Conservation (phyloP, 1,139 yeast genomes). For the Candida glucosophila region DNA sequence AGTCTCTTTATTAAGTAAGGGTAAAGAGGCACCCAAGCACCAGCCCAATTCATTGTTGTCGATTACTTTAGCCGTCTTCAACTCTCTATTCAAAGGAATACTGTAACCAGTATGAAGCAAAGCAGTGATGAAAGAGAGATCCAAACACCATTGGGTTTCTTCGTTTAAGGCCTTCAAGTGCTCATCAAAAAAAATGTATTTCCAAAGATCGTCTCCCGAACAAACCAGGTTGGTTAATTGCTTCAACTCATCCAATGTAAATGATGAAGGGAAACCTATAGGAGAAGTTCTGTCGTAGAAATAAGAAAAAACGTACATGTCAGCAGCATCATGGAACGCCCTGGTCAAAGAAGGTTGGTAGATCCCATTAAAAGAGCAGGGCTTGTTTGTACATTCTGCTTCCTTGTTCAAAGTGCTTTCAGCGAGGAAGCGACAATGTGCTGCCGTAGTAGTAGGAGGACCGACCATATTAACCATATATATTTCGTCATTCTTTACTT, state of each 20-base stretch:
- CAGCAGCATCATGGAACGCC: constrained; percentile 62
- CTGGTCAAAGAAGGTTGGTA: constrained; percentile 87
- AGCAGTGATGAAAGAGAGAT: constrained; percentile 81
- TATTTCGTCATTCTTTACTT: constrained; percentile 34
- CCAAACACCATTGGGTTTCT: constrained; percentile 93
- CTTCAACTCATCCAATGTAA: constrained; percentile 73
- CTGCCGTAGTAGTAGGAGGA: constrained; percentile 40
- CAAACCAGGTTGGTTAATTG: constrained; percentile 83
- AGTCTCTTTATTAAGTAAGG: constrained; percentile 56
- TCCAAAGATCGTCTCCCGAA: constrained; percentile 71
- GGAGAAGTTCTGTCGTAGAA: constrained; percentile 93
- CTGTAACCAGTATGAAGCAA: constrained; percentile 92
- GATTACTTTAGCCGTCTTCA: constrained; percentile 84
- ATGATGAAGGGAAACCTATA: constrained; percentile 86
- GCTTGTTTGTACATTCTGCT: constrained; percentile 57
- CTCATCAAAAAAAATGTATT: constrained; percentile 50
- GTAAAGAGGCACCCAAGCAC: constrained; percentile 97
- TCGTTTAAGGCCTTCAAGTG: constrained; percentile 56
- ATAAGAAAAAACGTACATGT: constrained; percentile 83
- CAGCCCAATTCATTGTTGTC: constrained; percentile 89
- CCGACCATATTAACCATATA: constrained; percentile 71
- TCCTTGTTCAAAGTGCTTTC: constrained; percentile 81
- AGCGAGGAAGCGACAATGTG: constrained; percentile 79
- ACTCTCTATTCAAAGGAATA: constrained; percentile 81
- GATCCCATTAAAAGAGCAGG: constrained; percentile 95